A percentile compares a stretch with the other conserved stretches of the same genome.
phyloP scores from a whole-genome alignment of 2,329 filamentous ascomycete genomes.

The Corinectria fuckeliana region DNA sequence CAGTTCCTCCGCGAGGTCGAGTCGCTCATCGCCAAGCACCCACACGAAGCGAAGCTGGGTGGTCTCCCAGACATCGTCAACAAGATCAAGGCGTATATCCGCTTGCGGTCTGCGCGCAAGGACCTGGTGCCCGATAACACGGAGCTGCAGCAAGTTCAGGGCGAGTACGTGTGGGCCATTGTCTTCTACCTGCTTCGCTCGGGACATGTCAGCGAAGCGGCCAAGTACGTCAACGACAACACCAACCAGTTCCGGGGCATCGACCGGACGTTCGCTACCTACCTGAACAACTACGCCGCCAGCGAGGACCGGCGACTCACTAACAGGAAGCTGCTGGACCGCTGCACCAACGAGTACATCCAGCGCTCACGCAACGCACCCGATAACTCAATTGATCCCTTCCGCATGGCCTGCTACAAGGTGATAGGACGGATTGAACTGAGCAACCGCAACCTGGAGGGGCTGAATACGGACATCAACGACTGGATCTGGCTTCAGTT shows the following conservation, averaged over 20 bases:
- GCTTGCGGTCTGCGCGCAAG: conserved; percentile 78
- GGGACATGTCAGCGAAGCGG: conserved; percentile 83
- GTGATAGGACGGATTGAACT: conserved; percentile 83
- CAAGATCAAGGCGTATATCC: conserved; percentile 92
- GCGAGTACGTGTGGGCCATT: conserved; percentile 91
- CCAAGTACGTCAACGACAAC: conserved; percentile 83
- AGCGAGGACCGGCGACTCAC: conserved; percentile 76
- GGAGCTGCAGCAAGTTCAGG: conserved; percentile 78
- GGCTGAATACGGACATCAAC: conserved; percentile 68
- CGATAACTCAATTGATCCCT: conserved; percentile 89
- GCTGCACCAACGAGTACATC: conserved; percentile 88
- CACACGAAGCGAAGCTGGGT: conserved; percentile 86
- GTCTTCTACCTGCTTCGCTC: conserved; percentile 90
- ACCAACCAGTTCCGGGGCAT: conserved; percentile 84
- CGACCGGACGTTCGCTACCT: conserved; percentile 87
- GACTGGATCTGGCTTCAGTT: conserved; percentile 78
- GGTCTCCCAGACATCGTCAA: conserved; percentile 87
- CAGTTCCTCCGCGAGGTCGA: conserved; percentile 83
- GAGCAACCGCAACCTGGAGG: conserved; percentile 67
- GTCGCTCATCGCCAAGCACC: conserved; percentile 78
- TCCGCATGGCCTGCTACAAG: conserved; percentile 97
- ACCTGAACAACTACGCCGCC: conserved; percentile 83
- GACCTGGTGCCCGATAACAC: conserved; percentile 83
- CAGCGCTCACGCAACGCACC: conserved; percentile 84
- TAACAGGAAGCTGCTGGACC: conserved; percentile 79